Base-by-base conservation (phyloP, 1,284 basidiomycete genomes). In the Moniliella sp. region DNA sequence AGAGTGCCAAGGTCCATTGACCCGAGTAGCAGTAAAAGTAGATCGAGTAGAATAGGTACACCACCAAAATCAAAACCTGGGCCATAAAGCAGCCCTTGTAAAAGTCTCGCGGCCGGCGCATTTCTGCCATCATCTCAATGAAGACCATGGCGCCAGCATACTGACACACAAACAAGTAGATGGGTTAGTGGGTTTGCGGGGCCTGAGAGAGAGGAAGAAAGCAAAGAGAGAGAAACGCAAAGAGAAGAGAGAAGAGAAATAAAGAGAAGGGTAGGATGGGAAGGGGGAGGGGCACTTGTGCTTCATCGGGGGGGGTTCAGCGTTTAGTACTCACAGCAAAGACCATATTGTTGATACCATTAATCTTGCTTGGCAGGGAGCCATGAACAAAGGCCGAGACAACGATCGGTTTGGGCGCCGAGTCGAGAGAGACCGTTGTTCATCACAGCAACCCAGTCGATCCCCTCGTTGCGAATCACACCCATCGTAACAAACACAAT, bases 91-190 rank as follows among this genome's bases (percentile, higher is more conserved):
- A 73, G 18, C 68, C 70, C 50, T 75, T 75, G 70, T 72, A 75
- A 45, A 76, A 76, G 50, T 76, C 74, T 66, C 70, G 69, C 0
- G 74, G 74, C 2, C 72, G 65, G 11, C 68, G 64, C 74, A 76
- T 76, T 53, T 76, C 74, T 1, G 71, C 67, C 67, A 76, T 69
- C 50, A 75, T 68, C 50, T 74, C 71, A 5, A 68, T 58, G 33
- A 64, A 65, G 28, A 67, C 62, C 62, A 65, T 64, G 0, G 70
- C 65, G 25, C 72, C 72, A 29, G 40, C 47, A 17, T 35, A 50
- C 3, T n/a, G n/a, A 13, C 10, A 9, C 5, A 9, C 21, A 15
- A 14, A 15, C 9, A 17, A n/a, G n/a, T n/a, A n/a, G n/a, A n/a
- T n/a, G n/a, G n/a, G n/a, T n/a, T n/a, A n/a, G n/a, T n/a, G n/a